Base-by-base conservation (phyloP, 2,329 filamentous ascomycete species). In the Macrophomina pseudophaseolina region DNA sequence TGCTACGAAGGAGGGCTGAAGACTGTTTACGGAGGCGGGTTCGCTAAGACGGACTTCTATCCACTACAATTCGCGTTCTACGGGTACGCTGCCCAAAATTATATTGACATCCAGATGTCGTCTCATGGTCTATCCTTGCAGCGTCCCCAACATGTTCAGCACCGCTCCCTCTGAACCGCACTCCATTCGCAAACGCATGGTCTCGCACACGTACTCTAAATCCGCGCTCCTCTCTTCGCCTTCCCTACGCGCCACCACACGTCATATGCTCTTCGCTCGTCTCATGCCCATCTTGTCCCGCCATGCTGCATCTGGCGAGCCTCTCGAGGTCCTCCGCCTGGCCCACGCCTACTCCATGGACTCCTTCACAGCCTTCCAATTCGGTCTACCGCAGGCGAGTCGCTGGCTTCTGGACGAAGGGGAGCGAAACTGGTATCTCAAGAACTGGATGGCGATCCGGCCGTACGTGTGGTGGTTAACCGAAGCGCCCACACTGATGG, bases 161-260 rank as follows among this genome's bases (percentile, higher is more conserved):
- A 89, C 89, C 62, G 81, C 83, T 5, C 78, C 82, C 23, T 86
- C 86, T 40, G 88, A 85, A 56, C 78, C 85, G 5, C 92, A 96
- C 76, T 89, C 90, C 0, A 79, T 82, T 23, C 84, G 91, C 49
- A 95, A 94, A 76, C 87, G 91, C 23, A 91, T 94, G 87, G 79
- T 96, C 51, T 90, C 90, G 60, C 89, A 93, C 72, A 85, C 93
- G 59, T 96, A 95, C 79, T 93, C 91, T 69, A 96, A 95, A 74
- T 92, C 91, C 0, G 88, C 83, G 59, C 80, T 96, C 56, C 86
- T 88, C 65, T 80, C 82, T 1, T 92, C 90, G 0, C 77, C 82
- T 0, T 82, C 88, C 5, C 79, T 91, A 28, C 80, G 81, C 0
- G 79, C 81, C 0, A 89, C 92, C 72, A 84, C 87, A 1, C 78